These are phyloP conservation scores for Debaryomyces singareniensis DNA, from an alignment of 1,139 yeast species.

Conservation along the genomic window DNA sequence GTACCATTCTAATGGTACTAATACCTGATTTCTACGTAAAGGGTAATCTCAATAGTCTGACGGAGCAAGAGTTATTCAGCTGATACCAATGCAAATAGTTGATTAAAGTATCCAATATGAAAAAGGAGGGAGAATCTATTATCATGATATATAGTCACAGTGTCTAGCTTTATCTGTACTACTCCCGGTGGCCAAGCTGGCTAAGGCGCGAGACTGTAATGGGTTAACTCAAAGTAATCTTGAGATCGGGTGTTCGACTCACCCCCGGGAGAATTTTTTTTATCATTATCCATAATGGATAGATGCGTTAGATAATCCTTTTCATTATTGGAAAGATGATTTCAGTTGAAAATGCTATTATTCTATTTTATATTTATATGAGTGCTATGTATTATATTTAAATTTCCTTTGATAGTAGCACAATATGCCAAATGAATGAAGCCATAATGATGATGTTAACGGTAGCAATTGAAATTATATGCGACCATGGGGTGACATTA, in stretches of 20 bases:
- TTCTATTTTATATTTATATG: background rate
- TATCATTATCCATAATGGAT: slow-evolving; percentile 2
- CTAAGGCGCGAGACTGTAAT: slow-evolving; percentile 80
- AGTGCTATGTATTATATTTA: background rate
- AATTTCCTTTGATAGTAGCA: background rate
- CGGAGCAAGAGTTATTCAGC: too few relatives aligned
- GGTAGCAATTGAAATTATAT: slow-evolving; percentile 5
- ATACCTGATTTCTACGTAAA: too few relatives aligned
- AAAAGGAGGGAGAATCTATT: too few relatives aligned
- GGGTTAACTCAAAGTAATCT: slow-evolving; percentile 48
- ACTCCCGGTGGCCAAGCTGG: slow-evolving; percentile 77
- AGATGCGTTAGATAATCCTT: background rate
- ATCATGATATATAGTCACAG: too few relatives aligned
- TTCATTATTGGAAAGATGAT: background rate
- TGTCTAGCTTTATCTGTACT: slow-evolving; percentile 4
- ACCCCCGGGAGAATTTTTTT: slow-evolving; percentile 67
- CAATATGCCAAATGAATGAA: slow-evolving; percentile 2
- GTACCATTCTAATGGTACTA: too few relatives aligned
- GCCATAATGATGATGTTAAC: slow-evolving; percentile 1
- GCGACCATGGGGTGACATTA: slow-evolving; percentile 19
- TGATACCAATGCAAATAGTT: too few relatives aligned
- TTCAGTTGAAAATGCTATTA: background rate
- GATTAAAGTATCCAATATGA: too few relatives aligned
- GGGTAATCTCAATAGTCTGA: too few relatives aligned
- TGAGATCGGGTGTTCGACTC: slow-evolving; percentile 84